Evolutionary conservation across 179 eudicot species (phyloP), one percentile per base, ranked within the genome.

Genomic region (Actinidia arguta): DNA sequence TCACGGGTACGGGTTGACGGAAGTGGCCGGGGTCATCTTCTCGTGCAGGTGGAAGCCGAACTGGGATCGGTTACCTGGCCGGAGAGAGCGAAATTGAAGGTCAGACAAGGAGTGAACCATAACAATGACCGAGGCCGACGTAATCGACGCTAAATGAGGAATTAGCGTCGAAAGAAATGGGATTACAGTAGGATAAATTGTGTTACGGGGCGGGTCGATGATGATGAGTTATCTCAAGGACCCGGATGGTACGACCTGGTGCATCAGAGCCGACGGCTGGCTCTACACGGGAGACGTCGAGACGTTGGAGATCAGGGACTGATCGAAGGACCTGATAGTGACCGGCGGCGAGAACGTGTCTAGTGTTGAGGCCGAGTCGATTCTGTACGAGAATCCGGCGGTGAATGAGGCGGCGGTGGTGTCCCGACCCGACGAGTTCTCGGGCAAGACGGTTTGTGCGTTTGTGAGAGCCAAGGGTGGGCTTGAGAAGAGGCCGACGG

Each of bases 401-500:
- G 76, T 73, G 36, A 50, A 73, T 5, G 76, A 73, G 44, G 76
- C 59, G 2, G 76, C 76, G 55, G 76, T 73, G 31, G 75, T 47
- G 54, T 31, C 75, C 8, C 24, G 31, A 16, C 75, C 75, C 8
- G 75, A 71, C 0, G 55, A 47, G 55, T 71, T 71, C 50, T 46
- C 54, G 75, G 75, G 75, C 3, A 54, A 71, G 75, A 71, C 75
- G 9, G 27, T 16, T 1, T 71, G 75, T 20, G 75, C 55, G 12
- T 71, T 71, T 22, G 5, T 73, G 42, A 73, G 76, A 48, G 11
- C 51, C 11, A 73, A 73, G 16, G 59, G 11, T 14, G 7, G 42
- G 18, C 5, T 66, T 3, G 20, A 31, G 11, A 20, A 8, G 11
- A 86, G 46, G 14, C 80, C 87, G 62, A 84, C 86, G 58, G 97